Evolutionary conservation across 179 eudicot genomes (phyloP).

Genomic region (Camellia oleifera): DNA sequence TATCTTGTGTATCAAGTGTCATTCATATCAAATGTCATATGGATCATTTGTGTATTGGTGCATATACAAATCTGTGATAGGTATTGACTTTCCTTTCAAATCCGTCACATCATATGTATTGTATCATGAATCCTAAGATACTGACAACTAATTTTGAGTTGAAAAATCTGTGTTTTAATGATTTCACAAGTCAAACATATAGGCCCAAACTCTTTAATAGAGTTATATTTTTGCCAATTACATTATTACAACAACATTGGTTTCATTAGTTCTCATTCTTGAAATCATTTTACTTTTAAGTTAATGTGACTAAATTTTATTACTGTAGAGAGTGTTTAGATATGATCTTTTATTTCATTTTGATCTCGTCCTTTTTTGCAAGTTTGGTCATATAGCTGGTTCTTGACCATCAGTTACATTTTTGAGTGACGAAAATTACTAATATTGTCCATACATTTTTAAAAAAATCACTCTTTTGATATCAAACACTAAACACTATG

Average conservation of each 20-base stretch:
- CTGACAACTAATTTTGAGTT: too few relatives aligned
- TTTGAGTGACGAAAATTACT: neutral
- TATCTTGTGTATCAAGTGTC: too few relatives aligned
- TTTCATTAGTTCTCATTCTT: neutral
- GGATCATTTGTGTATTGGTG: too few relatives aligned
- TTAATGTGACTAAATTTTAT: neutral
- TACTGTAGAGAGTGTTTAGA: neutral
- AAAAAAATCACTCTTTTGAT: slow-evolving; percentile 4
- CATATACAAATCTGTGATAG: too few relatives aligned
- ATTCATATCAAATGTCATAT: too few relatives aligned
- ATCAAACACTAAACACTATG: neutral
- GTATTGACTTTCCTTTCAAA: too few relatives aligned
- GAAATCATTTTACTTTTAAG: neutral
- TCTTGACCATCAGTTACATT: neutral
- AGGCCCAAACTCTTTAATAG: too few relatives aligned
- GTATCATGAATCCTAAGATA: too few relatives aligned
- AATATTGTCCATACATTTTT: neutral
- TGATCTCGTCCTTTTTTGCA: neutral
- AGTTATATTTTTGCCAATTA: neutral
- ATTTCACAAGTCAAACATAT: too few relatives aligned
- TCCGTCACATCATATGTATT: too few relatives aligned
- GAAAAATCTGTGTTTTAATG: too few relatives aligned
- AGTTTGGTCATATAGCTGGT: neutral
- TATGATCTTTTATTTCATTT: slow-evolving; percentile 3
- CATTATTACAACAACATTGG: neutral